Evolutionary conservation across 129 eudicot genomes (phyloP).

Genomic region (Helianthus tuberosus): DNA sequence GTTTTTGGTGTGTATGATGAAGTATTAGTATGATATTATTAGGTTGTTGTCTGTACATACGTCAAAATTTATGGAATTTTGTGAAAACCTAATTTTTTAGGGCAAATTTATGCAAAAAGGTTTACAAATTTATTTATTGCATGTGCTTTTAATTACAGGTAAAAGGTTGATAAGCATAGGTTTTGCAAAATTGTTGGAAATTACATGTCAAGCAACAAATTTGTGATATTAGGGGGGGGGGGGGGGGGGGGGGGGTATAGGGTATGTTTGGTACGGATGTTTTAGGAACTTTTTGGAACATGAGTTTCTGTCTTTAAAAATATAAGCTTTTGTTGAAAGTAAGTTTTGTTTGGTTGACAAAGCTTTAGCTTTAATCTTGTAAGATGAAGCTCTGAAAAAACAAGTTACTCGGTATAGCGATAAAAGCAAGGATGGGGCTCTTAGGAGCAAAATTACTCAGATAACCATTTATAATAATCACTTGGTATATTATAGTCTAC

Average conservation of each 20-base stretch:
- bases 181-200: background rate
- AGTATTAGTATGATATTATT: background rate
- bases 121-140: background rate
- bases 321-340: background rate
- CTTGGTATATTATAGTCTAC: background rate
- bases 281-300: background rate
- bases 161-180: background rate
- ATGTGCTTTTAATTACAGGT: background rate
- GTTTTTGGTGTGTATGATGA: background rate
- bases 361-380: background rate
- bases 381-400: background rate
- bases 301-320: background rate
- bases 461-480: background rate
- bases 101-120: background rate
- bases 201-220: background rate
- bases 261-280: background rate
- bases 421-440: background rate
- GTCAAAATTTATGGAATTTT: background rate
- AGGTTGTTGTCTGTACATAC: background rate
- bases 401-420: background rate
- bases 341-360: background rate
- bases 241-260: background rate
- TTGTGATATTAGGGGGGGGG: background rate
- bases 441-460: background rate
- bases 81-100: background rate